Base-by-base conservation (phyloP, 1,139 yeast genomes). In the Taphrina sp. region DNA sequence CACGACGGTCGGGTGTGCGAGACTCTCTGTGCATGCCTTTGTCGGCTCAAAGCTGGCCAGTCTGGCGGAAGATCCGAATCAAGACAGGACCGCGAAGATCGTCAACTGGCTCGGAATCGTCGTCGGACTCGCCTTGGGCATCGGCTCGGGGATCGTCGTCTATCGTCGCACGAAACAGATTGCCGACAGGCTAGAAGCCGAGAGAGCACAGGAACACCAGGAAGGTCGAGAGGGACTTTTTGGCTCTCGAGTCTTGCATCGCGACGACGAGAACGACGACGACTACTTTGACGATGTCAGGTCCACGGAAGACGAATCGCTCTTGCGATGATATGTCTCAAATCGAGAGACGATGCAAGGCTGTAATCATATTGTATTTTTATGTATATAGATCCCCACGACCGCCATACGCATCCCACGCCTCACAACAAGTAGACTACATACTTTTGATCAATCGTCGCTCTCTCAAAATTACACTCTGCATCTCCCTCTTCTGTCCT, bases 31-130 rank as follows among this genome's bases (percentile, higher is more conserved):
- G 58, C 90, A 85, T 65, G 72, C 87, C 5, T 90, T 88, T 66
- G 79, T 89, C 45, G 98, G 97, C 2, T 78, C 81, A 54, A 80
- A 89, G 60, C 68, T 92, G 41, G 85, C 83, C 59, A 79, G 78
- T 54, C 72, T 92, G 56, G 94, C 95, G 28, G 63, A 66, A 24
- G 59, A 56, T 20, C 46, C 44, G 35, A 55, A 35, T 37, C 56
- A 31, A 35, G 62, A 52, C 54, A 33, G 26, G 2, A 67, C 76
- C 1, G 72, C 84, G 3, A 79, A 78, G 64, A 52, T 83, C 23
- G 73, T 85, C 10, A 94, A 89, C 66, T 59, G 83, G 0, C 38
- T 82, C 1, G 80, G 94, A 51, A 80, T 90, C 3, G 10, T 78
- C 0, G 61, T 84, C 8, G 83, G 96, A 0, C 75, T 72, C 1